These are phyloP conservation scores for Leishmania turanica DNA, from an alignment of 208 protist genomes.

Conservation along the genomic window DNA sequence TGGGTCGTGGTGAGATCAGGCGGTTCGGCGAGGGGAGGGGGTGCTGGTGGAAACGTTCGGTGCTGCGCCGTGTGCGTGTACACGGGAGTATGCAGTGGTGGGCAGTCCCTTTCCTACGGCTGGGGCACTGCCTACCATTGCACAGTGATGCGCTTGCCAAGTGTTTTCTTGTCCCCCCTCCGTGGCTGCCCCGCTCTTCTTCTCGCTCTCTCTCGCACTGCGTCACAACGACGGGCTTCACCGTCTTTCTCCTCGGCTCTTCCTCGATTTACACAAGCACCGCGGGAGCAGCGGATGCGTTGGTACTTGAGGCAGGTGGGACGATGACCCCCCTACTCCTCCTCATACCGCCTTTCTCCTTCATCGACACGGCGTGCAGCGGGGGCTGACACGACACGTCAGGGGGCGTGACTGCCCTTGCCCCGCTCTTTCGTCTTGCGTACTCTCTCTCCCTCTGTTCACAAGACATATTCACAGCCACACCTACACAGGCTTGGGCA, in stretches of 20 bases:
- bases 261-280: neutral
- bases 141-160: neutral
- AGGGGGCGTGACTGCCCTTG: neutral
- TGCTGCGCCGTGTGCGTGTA: neutral
- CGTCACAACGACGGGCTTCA: neutral
- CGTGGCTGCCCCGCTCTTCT: neutral
- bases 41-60: neutral
- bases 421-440: neutral
- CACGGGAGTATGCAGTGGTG: too few relatives aligned
- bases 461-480: neutral
- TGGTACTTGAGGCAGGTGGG: neutral
- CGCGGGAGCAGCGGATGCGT: neutral
- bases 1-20: conserved; percentile 39
- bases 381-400: neutral
- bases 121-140: neutral
- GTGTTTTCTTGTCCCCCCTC: neutral
- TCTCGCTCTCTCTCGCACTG: neutral
- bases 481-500: neutral
- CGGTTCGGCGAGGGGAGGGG: neutral
- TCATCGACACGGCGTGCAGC: neutral
- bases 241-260: neutral
- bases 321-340: neutral
- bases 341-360: neutral
- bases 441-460: neutral
- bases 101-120: neutral